These are phyloP conservation scores for Scenedesmus sp. DNA, from an alignment of 163 green algal species.

Conservation along the genomic window DNA sequence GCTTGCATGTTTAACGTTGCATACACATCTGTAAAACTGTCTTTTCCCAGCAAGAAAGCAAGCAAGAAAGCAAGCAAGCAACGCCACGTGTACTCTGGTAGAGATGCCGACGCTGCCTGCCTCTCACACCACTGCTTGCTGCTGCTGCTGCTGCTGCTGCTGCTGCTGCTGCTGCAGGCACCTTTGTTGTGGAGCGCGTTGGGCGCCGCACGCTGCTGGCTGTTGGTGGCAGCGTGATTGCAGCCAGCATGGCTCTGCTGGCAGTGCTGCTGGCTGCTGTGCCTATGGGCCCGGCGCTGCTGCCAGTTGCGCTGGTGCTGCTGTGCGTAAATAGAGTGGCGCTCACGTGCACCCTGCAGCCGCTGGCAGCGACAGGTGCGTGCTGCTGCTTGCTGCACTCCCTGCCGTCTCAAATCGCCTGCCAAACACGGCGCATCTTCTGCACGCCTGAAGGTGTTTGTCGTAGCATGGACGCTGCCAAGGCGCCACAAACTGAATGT, in stretches of 20 bases:
- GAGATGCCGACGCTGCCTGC: not conserved
- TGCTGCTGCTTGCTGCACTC: not conserved
- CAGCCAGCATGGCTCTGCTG: not conserved
- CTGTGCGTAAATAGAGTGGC: slow-evolving; percentile 4
- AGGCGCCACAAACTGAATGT: no score
- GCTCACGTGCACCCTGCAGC: slow-evolving; percentile 18
- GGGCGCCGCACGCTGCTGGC: slow-evolving; percentile 16
- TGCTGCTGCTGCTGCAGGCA: not conserved
- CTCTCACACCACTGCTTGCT: not conserved
- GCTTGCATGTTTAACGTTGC: no score
- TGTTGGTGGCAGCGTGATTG: not conserved
- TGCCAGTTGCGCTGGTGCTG: slow-evolving; percentile 25
- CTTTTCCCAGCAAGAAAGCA: no score
- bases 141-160: no score
- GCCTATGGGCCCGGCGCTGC: not conserved
- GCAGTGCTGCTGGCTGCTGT: slow-evolving; percentile 7
- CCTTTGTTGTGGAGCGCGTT: not conserved
- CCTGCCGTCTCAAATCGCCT: not conserved
- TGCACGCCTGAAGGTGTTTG: no score
- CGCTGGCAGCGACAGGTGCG: slow-evolving; percentile 19
- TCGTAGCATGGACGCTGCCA: no score
- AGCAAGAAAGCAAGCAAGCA: no score
- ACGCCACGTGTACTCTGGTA: no score
- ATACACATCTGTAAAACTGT: no score
- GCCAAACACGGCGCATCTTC: no score